These are phyloP conservation scores for Lepidium campestre DNA, from an alignment of 441 rosid genomes.

Conservation along the genomic window DNA sequence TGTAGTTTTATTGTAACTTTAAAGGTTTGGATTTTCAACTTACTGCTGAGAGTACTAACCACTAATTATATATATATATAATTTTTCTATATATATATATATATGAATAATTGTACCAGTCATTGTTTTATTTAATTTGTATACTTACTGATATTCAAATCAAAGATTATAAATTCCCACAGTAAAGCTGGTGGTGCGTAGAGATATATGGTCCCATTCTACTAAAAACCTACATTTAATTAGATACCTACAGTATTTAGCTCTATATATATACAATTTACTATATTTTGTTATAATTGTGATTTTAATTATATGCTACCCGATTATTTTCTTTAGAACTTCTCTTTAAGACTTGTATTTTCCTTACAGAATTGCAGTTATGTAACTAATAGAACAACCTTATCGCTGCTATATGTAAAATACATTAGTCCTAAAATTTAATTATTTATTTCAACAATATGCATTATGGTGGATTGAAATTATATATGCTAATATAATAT, in stretches of 20 bases:
- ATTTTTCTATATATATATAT: not conserved
- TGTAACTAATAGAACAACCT: not conserved
- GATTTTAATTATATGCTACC: not conserved
- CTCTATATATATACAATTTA: not conserved
- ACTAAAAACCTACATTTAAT: slow-evolving; percentile 14
- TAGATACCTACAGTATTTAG: not conserved
- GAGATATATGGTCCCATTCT: slow-evolving; percentile 24
- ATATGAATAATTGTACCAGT: not conserved
- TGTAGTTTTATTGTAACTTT: not conserved
- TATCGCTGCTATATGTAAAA: not conserved
- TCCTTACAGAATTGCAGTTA: too few species aligned
- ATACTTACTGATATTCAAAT: not conserved
- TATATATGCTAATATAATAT: not conserved
- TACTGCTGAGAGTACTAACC: not conserved
- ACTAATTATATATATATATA: not conserved
- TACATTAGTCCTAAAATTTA: not conserved
- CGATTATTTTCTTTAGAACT: too few species aligned
- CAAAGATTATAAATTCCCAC: slow-evolving; percentile 17
- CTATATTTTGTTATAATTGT: not conserved
- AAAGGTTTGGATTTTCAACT: not conserved
- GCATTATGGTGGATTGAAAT: too few species aligned
- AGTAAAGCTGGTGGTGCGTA: slow-evolving; percentile 28
- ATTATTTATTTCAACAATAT: too few species aligned
- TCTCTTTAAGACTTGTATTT: not conserved
- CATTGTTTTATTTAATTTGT: not conserved